Evolutionary conservation across 139 green algal genomes (phyloP), one percentile per base, ranked within the genome.

Genomic region (Gonium pectorale): DNA sequence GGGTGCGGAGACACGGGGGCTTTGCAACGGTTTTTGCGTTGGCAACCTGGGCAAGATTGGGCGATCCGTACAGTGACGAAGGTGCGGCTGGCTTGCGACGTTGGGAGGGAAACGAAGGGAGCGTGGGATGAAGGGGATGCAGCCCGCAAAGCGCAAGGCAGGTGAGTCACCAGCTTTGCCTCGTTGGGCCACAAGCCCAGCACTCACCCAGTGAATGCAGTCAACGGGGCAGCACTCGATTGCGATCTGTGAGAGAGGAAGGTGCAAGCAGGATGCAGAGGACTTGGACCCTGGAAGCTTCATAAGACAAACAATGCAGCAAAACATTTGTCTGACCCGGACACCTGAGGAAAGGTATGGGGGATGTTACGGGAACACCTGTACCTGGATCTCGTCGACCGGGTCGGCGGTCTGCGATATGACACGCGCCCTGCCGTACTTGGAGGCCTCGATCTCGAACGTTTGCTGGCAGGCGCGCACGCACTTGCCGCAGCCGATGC

Each of bases 171-270:
- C 49, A 56, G 49, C 13, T 26, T 13, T 17, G 13, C 17, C 17
- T 13, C 49, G 49, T 56, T 17, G 49, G 13, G 49, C 13, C 49
- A 56, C 13, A 56, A 17, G 13, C 49, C 70, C 33, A n/a, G 1
- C 41, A 44, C 83, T 75, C 75, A 90, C 89, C 85, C 89, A 92
- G 43, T 92, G 83, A 43, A 92, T 92, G 83, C 89, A 92, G 60
- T 87, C 87, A 35, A 93, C 90, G 4, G 90, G 90, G 84, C 90
- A 93, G 33, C 83, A 91, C 70, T 93, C 88, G 31, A 92, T 90
- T 2, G 90, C 88, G 27, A 92, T 86, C 84, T 93, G 80, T 0
- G 87, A n/a, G n/a, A n/a, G n/a, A n/a, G n/a, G n/a, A n/a, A n/a
- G n/a, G n/a, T n/a, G n/a, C n/a, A n/a, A n/a, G n/a, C n/a, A n/a